Evolutionary conservation across 164 flowering plant genomes (phyloP), one percentile per base, ranked within the genome.

Genomic region (Liquidambar formosana): DNA sequence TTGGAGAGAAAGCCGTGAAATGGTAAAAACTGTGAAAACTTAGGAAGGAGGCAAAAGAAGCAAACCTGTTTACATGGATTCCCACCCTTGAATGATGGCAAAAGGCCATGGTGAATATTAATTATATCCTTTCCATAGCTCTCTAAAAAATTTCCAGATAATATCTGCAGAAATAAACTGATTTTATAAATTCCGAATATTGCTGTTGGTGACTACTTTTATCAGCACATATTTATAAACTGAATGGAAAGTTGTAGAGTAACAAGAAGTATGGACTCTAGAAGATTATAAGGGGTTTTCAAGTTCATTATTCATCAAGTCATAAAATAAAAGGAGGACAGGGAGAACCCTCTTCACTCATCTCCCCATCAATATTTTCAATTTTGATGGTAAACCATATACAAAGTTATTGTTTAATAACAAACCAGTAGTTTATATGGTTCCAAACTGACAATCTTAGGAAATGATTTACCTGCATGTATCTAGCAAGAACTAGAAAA

Each of bases 1-100:
- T 67, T 33, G 44, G 66, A 64, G 23, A 28, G 10, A 52, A 77
- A 63, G 38, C 52, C 25, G 8, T 49, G 46, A 68, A 21, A 57
- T 0, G 38, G 18, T 26, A 61, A 22, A 52, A 46, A 12, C n/a
- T 49, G 13, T 13, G n/a, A 23, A 6, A 19, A 21, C 43, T 23
- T 0, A 61, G 15, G 22, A 57, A 61, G 41, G 26, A 68, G 61
- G 60, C 5, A 47, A 27, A 57, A 59, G 59, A 22, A 28, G 0
- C 54, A n/a, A 71, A 90, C 98, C 95, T 92, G 98, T 75, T 76
- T 90, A 57, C 89, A 82, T 66, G 97, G 98, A 76, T 80, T 66
- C 26, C 98, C 96, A 74, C 98, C 98, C 86, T 94, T 92, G 75
- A 94, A 94, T 71, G 98, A 94, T 52, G 97, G 97, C 74, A 94